Evolutionary conservation across 2,329 filamentous ascomycete genomes (phyloP).

Genomic region (Trichoderma sp.): DNA sequence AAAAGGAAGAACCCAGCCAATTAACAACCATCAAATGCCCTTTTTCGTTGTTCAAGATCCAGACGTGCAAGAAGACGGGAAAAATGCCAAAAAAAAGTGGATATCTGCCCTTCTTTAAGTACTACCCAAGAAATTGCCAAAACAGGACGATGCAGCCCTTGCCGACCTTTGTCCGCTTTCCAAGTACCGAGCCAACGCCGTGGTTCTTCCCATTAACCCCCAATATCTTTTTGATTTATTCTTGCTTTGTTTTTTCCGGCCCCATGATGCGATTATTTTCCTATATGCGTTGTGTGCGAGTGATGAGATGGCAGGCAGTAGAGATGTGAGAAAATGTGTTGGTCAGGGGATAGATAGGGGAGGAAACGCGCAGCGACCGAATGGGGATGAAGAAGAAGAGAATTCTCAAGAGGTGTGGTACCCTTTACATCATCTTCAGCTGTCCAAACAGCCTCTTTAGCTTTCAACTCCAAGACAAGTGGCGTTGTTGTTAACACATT

Average conservation of each 20-base stretch:
- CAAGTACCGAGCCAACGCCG: constrained; percentile 4
- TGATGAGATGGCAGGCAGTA: neutral
- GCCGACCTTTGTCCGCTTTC: constrained; percentile 1
- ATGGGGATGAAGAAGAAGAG: neutral
- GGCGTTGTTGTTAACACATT: neutral
- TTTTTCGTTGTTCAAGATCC: neutral
- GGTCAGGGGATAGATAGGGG: neutral
- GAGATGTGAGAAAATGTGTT: neutral
- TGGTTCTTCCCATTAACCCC: neutral
- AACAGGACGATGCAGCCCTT: neutral
- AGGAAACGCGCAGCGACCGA: neutral
- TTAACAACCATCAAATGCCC: neutral
- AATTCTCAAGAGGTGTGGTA: neutral
- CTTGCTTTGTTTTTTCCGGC: neutral
- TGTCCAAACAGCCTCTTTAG: neutral
- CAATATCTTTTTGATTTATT: neutral
- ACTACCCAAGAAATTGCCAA: neutral
- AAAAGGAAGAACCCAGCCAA: neutral
- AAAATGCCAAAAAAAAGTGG: neutral
- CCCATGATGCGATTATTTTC: neutral
- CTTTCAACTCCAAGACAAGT: neutral
- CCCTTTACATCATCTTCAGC: constrained; percentile 8
- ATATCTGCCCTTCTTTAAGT: neutral
- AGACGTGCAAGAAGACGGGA: neutral
- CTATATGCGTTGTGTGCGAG: neutral